A percentile compares a stretch with the other conserved stretches of the same genome.
Conservation (phyloP, 352 stramenopile genomes). For the Aphanomyces astaci region DNA sequence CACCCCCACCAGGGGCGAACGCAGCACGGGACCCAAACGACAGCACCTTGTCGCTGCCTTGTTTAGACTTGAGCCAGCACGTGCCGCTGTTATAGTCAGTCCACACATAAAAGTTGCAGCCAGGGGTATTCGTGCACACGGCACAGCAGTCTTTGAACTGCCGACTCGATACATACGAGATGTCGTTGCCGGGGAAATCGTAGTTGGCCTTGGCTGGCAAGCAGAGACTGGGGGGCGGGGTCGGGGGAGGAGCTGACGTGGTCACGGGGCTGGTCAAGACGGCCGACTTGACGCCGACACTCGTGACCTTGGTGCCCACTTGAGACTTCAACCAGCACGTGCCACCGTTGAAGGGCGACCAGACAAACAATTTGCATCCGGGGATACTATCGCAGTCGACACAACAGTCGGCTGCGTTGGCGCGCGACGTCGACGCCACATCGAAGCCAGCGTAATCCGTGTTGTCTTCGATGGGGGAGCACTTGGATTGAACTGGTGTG, state of each 20-base stretch:
- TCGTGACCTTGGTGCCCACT: not conserved
- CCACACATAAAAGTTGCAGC: conserved; percentile 1
- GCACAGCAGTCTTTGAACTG: no score
- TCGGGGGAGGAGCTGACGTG: no score
- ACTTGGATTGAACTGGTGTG: not conserved
- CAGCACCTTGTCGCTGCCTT: no score
- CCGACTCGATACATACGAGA: no score
- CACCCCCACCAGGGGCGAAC: no score
- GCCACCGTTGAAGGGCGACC: conserved; percentile 1
- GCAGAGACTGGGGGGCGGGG: no score
- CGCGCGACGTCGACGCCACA: not conserved
- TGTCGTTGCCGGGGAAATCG: no score
- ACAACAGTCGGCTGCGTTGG: not conserved
- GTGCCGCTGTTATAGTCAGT: not conserved
- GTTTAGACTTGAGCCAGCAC: conserved; percentile 14
- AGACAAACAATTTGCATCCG: conserved; percentile 18
- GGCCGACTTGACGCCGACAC: no score
- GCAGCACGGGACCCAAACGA: no score
- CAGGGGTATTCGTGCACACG: no score
- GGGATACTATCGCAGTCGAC: not conserved
- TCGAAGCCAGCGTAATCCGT: conserved; percentile 4
- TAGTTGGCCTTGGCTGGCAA: no score
- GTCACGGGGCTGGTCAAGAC: no score
- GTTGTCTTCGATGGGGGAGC: not conserved
- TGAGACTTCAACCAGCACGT: conserved; percentile 20